Evolutionary conservation across 805 yeast genomes (phyloP), one percentile per base, ranked within the genome.

Genomic region (Candida insectalens): DNA sequence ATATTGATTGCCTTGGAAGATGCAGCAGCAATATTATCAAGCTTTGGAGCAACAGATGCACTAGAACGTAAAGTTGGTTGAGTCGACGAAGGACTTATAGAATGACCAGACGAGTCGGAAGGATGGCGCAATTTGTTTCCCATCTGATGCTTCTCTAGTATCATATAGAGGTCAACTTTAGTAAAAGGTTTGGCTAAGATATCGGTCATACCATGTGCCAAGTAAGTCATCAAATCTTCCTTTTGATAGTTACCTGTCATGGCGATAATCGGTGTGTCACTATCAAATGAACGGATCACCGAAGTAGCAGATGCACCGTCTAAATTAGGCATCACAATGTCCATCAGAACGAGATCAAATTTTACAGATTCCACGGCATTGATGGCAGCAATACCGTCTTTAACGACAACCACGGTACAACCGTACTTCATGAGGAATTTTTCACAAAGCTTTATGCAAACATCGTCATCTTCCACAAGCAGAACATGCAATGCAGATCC

Each of bases 161-260:
- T 83, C 40, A 76, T 66, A 49, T 78, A 83, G 37, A 92, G 63
- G 51, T 84, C 95, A 43, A 78, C 83, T 50, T 83, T 85, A 2
- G 94, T 81, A 53, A 92, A 92, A 1, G 98, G 98, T 51, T 92
- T 85, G 4, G 95, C 94, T 42, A 92, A 63, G 25, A 92, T 84
- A 55, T 85, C 95, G 38, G 83, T 78, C 84, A 87, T 87, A 4
- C 96, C 96, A 49, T 85, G 84, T 45, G 79, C 80, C 39, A 83
- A 60, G 53, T 83, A 85, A 1, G 77, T 80, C 30, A 82, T 81
- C 37, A 85, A 63, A 55, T 85, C 95, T 44, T 79, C 75, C 42
- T 80, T 83, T 44, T 82, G 80, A 36, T 84, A 82, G 51, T 84
- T 85, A 27, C 95, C 94, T 2, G 95, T 84, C 95, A 84, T 84